Percentiles rank a stretch among this genome's conserved stretches.
Evolutionary conservation across 2,329 filamentous ascomycete species (phyloP).

Genomic region (Penicillium capsulatum): DNA sequence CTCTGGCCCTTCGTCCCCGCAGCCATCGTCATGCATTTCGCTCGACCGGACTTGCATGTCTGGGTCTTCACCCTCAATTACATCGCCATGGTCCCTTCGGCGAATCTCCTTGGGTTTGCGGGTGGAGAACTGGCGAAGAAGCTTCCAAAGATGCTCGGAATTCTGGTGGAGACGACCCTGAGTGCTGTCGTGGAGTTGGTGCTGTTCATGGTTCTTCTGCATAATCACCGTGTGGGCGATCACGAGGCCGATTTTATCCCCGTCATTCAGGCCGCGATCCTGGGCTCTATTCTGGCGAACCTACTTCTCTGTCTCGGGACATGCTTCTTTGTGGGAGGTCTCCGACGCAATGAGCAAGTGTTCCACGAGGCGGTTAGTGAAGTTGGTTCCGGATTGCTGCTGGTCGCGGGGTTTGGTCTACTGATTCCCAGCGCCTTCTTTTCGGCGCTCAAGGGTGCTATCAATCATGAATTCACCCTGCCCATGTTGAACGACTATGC

Average conservation of each 20-base stretch:
- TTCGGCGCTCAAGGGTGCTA: conserved; percentile 44
- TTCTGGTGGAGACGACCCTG: conserved; percentile 52
- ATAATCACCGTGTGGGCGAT: conserved; percentile 41
- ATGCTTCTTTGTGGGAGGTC: conserved; percentile 74
- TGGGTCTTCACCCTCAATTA: conserved; percentile 68
- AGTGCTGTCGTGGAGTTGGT: conserved; percentile 78
- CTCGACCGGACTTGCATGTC: conserved; percentile 54
- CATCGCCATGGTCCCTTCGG: conserved; percentile 71
- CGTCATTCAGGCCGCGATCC: conserved; percentile 78
- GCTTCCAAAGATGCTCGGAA: conserved; percentile 63
- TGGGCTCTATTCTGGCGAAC: conserved; percentile 79
- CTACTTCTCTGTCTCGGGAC: conserved; percentile 73
- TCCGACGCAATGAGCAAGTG: conserved; percentile 61
- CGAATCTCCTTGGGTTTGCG: conserved; percentile 71
- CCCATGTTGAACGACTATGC: conserved; percentile 50
- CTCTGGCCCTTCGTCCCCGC: conserved; percentile 72
- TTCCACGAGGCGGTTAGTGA: conserved; percentile 76
- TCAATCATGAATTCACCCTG: conserved; percentile 28
- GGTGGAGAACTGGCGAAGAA: conserved; percentile 69
- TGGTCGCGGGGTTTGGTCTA: conserved; percentile 64
- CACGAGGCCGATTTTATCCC: conserved; percentile 46
- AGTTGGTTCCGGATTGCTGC: conserved; percentile 69
- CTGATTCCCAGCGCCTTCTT: conserved; percentile 47
- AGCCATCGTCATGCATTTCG: conserved; percentile 62
- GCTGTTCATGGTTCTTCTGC: conserved; percentile 72